A percentile compares a stretch with the other conserved stretches of the same genome.
These are phyloP conservation scores for Albophoma yamanashiensis DNA, from an alignment of 2,329 filamentous ascomycete species.

Conservation along the genomic window DNA sequence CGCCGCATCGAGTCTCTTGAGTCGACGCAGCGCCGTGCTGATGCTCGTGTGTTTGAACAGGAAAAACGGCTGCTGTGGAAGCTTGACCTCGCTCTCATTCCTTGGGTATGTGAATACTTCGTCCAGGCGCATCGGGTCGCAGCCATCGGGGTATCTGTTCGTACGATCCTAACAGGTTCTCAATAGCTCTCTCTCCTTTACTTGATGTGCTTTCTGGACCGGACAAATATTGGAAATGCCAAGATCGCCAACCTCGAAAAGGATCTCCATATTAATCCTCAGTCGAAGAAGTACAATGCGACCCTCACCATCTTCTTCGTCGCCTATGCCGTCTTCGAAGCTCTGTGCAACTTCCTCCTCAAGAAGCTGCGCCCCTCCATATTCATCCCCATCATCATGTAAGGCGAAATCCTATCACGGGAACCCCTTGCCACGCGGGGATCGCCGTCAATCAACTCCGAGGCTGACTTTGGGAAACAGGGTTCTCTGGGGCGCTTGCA, in stretches of 20 bases:
- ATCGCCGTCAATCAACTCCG: too few species aligned
- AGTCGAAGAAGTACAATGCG: conserved; percentile 55
- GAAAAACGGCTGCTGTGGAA: conserved; percentile 52
- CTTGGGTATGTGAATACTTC: conserved; percentile 31
- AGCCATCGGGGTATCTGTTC: background rate
- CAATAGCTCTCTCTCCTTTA: conserved; percentile 56
- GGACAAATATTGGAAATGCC: conserved; percentile 49
- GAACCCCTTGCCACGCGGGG: background rate
- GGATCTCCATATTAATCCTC: conserved; percentile 47
- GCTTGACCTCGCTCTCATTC: conserved; percentile 50
- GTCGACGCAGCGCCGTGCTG: background rate
- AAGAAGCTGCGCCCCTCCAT: conserved; percentile 66
- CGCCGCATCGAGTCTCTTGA: background rate
- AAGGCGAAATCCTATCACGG: conserved; percentile 14
- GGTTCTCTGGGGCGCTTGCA: conserved; percentile 54
- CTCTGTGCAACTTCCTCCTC: conserved; percentile 67
- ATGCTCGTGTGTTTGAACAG: conserved; percentile 22
- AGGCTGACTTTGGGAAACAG: conserved; percentile 22
- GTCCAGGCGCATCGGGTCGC: background rate
- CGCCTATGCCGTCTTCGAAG: conserved; percentile 71
- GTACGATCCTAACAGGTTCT: background rate
- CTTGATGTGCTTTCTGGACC: conserved; percentile 62
- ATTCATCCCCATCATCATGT: conserved; percentile 77
- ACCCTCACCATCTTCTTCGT: conserved; percentile 79
- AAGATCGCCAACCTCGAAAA: conserved; percentile 4